phyloP scores from a whole-genome alignment of 2,329 filamentous ascomycete species.

The Trichoderma aggressivum region DNA sequence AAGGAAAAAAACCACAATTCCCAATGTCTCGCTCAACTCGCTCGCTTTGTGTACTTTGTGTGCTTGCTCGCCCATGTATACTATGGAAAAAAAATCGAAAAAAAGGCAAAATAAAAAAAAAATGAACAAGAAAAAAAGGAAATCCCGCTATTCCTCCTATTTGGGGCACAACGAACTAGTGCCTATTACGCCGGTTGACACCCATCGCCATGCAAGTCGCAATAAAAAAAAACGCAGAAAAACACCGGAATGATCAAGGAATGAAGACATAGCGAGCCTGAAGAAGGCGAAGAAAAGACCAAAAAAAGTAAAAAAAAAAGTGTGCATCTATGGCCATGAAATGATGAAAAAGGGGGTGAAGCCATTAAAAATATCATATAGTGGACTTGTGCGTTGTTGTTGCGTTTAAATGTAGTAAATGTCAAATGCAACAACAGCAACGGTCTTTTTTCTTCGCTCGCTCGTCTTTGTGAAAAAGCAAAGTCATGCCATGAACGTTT shows the following conservation, averaged over 20 bases:
- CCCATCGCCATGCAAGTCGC: constrained; percentile 2
- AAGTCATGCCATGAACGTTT: background rate
- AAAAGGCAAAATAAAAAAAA: background rate
- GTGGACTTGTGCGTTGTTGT: background rate
- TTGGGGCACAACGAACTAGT: background rate
- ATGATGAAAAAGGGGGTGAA: background rate
- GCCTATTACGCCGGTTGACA: constrained; percentile 3
- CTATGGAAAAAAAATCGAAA: background rate
- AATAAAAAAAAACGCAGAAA: background rate
- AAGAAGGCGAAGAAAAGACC: background rate
- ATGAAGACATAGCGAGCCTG: background rate
- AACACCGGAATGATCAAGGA: background rate
- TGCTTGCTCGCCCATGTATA: background rate
- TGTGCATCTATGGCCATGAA: background rate
- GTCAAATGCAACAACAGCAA: background rate
- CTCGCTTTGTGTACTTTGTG: background rate
- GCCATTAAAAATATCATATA: constrained; percentile 15
- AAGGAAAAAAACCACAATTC: background rate
- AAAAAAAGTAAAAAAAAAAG: background rate
- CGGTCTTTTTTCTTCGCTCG: background rate
- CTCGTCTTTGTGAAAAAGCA: background rate
- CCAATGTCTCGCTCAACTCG: background rate
- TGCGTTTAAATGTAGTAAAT: background rate
- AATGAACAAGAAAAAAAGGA: background rate
- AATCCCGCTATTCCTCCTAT: background rate